A percentile compares a stretch with the other conserved stretches of the same genome.
phyloP scores from a whole-genome alignment of 768 basidiomycete genomes.

The Pulveroboletus sp. region DNA sequence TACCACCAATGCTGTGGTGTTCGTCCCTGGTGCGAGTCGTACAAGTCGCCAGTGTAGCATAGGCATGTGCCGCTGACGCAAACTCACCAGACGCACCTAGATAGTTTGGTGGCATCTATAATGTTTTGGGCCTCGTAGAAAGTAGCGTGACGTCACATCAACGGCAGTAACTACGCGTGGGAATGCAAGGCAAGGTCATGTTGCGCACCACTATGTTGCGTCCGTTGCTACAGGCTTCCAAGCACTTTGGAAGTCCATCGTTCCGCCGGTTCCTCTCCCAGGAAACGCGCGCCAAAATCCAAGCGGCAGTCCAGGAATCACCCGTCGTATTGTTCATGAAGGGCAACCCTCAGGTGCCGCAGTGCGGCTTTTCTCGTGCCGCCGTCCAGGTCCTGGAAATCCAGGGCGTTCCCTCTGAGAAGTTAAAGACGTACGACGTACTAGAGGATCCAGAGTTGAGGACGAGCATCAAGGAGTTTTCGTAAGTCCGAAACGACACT shows the following conservation, averaged over 20 bases:
- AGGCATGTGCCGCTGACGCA: too few relatives aligned
- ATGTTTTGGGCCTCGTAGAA: too few relatives aligned
- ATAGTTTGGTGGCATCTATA: too few relatives aligned
- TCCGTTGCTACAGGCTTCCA: background rate
- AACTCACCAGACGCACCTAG: too few relatives aligned
- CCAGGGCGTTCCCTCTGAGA: conserved; percentile 74
- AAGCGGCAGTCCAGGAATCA: conserved; percentile 64
- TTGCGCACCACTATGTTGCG: too few relatives aligned
- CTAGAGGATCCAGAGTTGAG: conserved; percentile 82
- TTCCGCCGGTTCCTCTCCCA: conserved; percentile 53
- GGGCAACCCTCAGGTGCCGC: conserved; percentile 79
- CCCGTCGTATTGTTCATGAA: conserved; percentile 99
- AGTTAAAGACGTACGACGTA: conserved; percentile 88
- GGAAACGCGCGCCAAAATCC: conserved; percentile 59
- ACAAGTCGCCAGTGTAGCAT: too few relatives aligned
- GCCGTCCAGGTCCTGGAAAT: conserved; percentile 86
- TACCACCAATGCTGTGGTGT: too few relatives aligned
- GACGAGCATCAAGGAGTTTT: conserved; percentile 90
- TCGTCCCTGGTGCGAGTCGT: too few relatives aligned
- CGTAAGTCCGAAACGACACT: conserved; percentile 56
- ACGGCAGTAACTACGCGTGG: too few relatives aligned
- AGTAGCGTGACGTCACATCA: too few relatives aligned
- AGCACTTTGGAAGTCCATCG: conserved; percentile 2
- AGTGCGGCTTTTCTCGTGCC: conserved; percentile 95
- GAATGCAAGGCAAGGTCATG: too few relatives aligned